A percentile compares a stretch with the other conserved stretches of the same genome.
phyloP scores from a whole-genome alignment of 2,329 filamentous ascomycete genomes.

The Thelonectria discophora region DNA sequence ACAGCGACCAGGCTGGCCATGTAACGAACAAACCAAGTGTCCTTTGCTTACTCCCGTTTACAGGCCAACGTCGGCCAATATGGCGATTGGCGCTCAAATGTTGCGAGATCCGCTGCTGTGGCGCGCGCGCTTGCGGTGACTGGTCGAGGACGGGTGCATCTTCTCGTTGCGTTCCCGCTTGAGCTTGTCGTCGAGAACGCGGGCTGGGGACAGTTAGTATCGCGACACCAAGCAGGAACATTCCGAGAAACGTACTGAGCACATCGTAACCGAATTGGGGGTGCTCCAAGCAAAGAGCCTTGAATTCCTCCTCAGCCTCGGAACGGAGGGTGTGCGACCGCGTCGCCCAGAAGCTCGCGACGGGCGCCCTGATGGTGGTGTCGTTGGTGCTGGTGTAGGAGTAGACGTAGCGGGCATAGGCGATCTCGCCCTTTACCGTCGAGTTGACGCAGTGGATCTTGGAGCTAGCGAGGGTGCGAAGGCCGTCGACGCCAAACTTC shows the following conservation, averaged over 20 bases:
- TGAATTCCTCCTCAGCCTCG: conserved; percentile 88
- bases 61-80: background rate
- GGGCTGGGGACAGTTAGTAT: conserved; percentile 55
- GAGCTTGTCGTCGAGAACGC: conserved; percentile 72
- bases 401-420: conserved; percentile 76
- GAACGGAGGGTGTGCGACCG: conserved; percentile 76
- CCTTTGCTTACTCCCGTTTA: too few relatives aligned
- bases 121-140: conserved; percentile 65
- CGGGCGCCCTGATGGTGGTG: conserved; percentile 34
- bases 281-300: conserved; percentile 83
- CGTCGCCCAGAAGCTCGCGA: conserved; percentile 41
- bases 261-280: conserved; percentile 95
- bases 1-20: background rate
- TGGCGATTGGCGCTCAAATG: conserved; percentile 7
- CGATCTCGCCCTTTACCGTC: conserved; percentile 88
- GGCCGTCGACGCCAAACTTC: conserved; percentile 72
- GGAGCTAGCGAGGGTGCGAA: conserved; percentile 80
- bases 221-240: background rate
- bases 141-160: conserved; percentile 60
- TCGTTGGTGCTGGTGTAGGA: conserved; percentile 35
- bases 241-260: conserved; percentile 66
- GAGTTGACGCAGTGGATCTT: conserved; percentile 94
- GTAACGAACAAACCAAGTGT: background rate
- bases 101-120: conserved; percentile 55
- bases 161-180: conserved; percentile 70